Conservation (phyloP, 768 basidiomycete species). For the Omphalotus guepiniiformis region DNA sequence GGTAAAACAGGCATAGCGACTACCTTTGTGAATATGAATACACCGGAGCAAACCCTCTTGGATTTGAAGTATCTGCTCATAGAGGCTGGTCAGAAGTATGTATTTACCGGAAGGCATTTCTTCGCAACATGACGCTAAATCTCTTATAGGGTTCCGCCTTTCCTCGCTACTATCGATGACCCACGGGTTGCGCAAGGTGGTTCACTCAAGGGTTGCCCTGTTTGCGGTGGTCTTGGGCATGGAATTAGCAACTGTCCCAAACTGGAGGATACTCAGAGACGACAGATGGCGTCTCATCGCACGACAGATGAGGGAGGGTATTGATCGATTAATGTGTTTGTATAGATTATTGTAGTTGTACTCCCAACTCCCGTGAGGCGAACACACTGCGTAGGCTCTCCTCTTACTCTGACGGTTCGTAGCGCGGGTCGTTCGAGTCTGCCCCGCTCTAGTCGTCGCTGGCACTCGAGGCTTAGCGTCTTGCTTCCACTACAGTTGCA, state of each 20-base stretch:
- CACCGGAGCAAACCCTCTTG: conserved; percentile 90
- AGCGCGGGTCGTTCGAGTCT: too few species aligned
- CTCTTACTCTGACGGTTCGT: too few species aligned
- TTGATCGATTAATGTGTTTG: background rate
- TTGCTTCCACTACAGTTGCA: too few species aligned
- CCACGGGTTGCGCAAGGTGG: conserved; percentile 78
- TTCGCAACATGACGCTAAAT: background rate
- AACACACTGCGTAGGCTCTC: too few species aligned
- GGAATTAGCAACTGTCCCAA: conserved; percentile 95
- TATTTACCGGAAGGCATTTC: too few species aligned
- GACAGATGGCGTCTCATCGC: conserved; percentile 87
- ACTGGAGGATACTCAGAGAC: conserved; percentile 85
- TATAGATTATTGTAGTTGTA: too few species aligned
- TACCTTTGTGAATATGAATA: conserved; percentile 98
- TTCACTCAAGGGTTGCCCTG: conserved; percentile 82
- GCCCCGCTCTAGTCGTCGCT: too few species aligned
- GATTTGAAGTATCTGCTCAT: conserved; percentile 96
- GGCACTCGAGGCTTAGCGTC: too few species aligned
- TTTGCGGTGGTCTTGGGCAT: conserved; percentile 98
- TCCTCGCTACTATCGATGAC: conserved; percentile 87
- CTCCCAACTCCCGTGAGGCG: too few species aligned
- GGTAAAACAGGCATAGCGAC: conserved; percentile 99
- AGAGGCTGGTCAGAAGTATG: conserved; percentile 96
- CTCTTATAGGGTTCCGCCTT: conserved; percentile 79
- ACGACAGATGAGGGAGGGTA: conserved; percentile 60